These are phyloP conservation scores for Exutisphaerella laricina DNA, from an alignment of 2,329 filamentous ascomycete species.

Conservation along the genomic window DNA sequence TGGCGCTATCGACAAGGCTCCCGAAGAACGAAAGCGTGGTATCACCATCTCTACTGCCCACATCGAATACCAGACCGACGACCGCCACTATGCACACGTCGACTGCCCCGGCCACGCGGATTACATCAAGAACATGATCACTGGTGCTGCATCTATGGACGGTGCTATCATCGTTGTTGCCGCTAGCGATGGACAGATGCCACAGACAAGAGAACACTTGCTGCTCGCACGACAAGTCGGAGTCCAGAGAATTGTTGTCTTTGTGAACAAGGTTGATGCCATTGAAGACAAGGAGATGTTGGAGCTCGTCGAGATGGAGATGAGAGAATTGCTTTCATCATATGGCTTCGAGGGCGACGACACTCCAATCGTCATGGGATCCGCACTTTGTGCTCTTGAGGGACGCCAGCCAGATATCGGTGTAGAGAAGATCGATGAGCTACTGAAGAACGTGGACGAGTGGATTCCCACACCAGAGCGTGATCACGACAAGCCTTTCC, in stretches of 20 bases:
- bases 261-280: conserved; percentile 99
- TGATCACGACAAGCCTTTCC: conserved; percentile 95
- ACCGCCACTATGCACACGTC: conserved; percentile 97
- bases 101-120: conserved; percentile 99
- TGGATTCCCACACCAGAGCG: conserved; percentile 97
- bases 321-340: conserved; percentile 87
- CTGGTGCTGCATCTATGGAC: conserved; percentile 98
- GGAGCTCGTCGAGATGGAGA: conserved; percentile 99
- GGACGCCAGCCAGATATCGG: conserved; percentile 83
- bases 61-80: conserved; percentile 95
- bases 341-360: conserved; percentile 99
- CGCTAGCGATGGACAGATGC: conserved; percentile 98
- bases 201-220: conserved; percentile 97
- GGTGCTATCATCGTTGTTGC: conserved; percentile 98
- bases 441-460: conserved; percentile 79
- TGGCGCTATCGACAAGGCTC: conserved; percentile 96
- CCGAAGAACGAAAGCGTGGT: conserved; percentile 99
- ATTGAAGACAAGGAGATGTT: conserved; percentile 99
- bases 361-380: conserved; percentile 94
- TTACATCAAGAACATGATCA: conserved; percentile 99
- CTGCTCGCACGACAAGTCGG: conserved; percentile 96
- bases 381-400: conserved; percentile 90
- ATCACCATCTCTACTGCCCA: conserved; percentile 98
- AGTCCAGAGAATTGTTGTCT: conserved; percentile 96
- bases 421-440: conserved; percentile 79